Evolutionary conservation across 2,329 filamentous ascomycete species (phyloP), one percentile per base, ranked within the genome.

Genomic region (Ophiocordyceps camponoti-saundersi): DNA sequence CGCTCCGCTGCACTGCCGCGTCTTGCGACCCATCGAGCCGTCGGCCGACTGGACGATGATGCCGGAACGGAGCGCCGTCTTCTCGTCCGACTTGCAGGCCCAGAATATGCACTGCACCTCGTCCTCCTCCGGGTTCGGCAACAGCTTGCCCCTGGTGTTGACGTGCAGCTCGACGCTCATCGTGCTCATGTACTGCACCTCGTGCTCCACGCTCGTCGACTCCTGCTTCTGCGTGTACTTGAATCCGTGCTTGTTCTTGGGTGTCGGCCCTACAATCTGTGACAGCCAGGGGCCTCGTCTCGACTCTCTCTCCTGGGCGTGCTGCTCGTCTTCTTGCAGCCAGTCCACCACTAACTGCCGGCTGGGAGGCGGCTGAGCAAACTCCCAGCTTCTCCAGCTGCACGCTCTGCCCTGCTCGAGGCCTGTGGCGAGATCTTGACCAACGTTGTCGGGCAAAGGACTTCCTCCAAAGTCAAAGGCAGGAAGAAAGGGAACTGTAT

Each of bases 111-210:
- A 88, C 51, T 83, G 77, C 3, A 98, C 77, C 55, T 90, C 85
- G 59, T 98, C 92, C 53, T 93, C 75, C 54, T 90, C 86, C 0
- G 92, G 92, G 57, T 98, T 88, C 1, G 92, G 88, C 2, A 87
- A 75, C 10, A 95, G 71, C 44, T 77, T 79, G 7, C 79, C 86
- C 48, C 90, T 75, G 4, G 84, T 92, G 55, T 94, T 95, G 51
- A 93, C 82, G 59, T 98, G 90, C 5, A 96, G 67, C 59, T 98
- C 92, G 7, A 98, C 64, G 53, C 88, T 93, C 85, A 98, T 89
- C 18, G 83, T 87, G 54, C 85, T 95, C 92, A 98, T 96, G 60
- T 95, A 94, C 54, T 92, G 85, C 3, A 79, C 80, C 60, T 93
- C 86, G 53, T 90, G 85, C 56, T 86, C 77, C 18, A 93, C 79